Percentiles rank a stretch among this genome's conserved stretches.
These are phyloP conservation scores for Candida piceae DNA, from an alignment of 805 yeast genomes.

Conservation along the genomic window DNA sequence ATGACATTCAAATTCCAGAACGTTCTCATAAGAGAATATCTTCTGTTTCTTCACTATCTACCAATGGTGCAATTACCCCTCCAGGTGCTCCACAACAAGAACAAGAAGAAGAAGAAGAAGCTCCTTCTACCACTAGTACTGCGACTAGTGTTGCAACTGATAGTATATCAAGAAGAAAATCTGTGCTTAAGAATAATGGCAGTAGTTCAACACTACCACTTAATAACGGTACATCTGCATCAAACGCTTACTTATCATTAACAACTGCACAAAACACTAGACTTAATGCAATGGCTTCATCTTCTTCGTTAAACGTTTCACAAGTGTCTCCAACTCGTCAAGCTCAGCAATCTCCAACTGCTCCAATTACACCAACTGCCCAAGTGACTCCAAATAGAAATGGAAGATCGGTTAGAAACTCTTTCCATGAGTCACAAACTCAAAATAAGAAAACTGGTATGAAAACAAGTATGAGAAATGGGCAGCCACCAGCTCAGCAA, in stretches of 20 bases:
- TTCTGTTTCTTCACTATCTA: constrained; percentile 7
- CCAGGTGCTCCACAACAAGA: neutral
- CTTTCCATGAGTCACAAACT: too few species aligned
- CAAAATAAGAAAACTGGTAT: too few species aligned
- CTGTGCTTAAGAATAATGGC: constrained; percentile 42
- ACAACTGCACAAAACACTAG: constrained; percentile 80
- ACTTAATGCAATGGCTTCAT: constrained; percentile 55
- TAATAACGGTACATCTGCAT: constrained; percentile 38
- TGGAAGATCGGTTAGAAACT: too few species aligned
- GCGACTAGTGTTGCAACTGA: too few species aligned
- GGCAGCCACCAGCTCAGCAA: neutral
- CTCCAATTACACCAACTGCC: too few species aligned
- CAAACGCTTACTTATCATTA: constrained; percentile 58
- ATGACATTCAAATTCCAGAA: constrained; percentile 26
- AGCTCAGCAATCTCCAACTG: neutral
- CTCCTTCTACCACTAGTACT: too few species aligned
- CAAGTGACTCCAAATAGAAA: too few species aligned
- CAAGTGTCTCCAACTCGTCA: constrained; percentile 10
- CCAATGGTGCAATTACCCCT: neutral
- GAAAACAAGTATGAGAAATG: neutral
- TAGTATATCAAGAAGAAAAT: constrained; percentile 31
- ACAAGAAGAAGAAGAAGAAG: neutral
- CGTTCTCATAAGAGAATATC: constrained; percentile 28
- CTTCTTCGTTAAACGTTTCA: constrained; percentile 30
- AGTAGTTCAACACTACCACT: constrained; percentile 14